Conservation (phyloP, 2,329 filamentous ascomycete species). For the Lithohypha guttulata region DNA sequence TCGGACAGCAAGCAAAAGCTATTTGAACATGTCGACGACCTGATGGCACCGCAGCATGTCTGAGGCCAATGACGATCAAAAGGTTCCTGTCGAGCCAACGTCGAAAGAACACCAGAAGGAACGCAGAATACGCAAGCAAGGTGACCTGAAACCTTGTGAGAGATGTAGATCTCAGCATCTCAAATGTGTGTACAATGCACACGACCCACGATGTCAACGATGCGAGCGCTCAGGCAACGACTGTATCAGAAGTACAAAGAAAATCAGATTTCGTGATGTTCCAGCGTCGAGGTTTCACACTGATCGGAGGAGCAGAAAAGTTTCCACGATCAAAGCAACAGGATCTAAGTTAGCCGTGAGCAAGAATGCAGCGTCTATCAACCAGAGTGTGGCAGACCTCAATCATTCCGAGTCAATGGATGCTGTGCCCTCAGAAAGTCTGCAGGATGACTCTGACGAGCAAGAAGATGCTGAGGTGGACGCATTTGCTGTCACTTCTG, state of each 20-base stretch:
- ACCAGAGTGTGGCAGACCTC: neutral
- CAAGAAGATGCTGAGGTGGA: neutral
- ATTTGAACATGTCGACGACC: no score
- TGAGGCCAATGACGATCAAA: neutral
- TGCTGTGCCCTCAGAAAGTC: neutral
- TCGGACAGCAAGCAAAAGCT: no score
- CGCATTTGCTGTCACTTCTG: no score
- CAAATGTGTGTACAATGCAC: constrained; percentile 3
- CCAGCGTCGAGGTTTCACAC: constrained; percentile 1
- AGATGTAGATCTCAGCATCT: constrained; percentile 5
- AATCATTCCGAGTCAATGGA: neutral
- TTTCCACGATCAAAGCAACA: neutral
- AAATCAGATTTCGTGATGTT: constrained; percentile 9
- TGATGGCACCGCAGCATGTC: constrained; percentile 2
- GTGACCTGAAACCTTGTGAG: constrained; percentile 6
- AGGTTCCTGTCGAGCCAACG: neutral
- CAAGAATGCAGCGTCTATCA: neutral
- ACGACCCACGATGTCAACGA: neutral
- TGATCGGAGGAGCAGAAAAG: neutral
- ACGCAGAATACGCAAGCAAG: neutral
- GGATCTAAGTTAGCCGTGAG: neutral
- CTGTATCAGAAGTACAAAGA: constrained; percentile 2
- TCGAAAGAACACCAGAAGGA: neutral
- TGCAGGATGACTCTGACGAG: neutral
- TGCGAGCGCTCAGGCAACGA: neutral